A percentile compares a stretch with the other conserved stretches of the same genome.
phyloP scores from a whole-genome alignment of 2,329 filamentous ascomycete genomes.

The Dothiorella sarmentorum region DNA sequence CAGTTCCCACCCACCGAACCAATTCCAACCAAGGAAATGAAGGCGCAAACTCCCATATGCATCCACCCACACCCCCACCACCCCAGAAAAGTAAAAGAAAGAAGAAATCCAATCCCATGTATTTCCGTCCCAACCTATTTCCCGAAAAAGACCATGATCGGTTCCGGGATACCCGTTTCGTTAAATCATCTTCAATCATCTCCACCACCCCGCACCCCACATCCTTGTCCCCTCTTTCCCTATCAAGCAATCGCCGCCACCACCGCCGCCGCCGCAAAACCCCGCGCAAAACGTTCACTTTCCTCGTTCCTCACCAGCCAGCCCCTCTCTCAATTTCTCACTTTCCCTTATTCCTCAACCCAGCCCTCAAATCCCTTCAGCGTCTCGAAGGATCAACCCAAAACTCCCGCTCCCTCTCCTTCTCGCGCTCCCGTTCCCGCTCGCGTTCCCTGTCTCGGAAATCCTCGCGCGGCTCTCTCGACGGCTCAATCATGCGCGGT shows the following conservation, averaged over 20 bases:
- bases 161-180: not conserved
- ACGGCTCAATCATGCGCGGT: slow-evolving; percentile 13
- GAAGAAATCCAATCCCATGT: not conserved
- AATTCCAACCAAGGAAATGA: too few species aligned
- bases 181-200: not conserved
- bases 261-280: too few species aligned
- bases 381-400: slow-evolving; percentile 12
- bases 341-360: not conserved
- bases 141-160: too few species aligned
- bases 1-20: not conserved
- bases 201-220: not conserved
- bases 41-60: not conserved
- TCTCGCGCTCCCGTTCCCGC: slow-evolving; percentile 3
- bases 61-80: not conserved
- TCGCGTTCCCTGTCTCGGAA: slow-evolving; percentile 10
- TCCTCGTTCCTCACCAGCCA: not conserved
- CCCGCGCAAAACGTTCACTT: not conserved
- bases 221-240: not conserved
- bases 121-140: not conserved
- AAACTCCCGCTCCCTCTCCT: slow-evolving; percentile 1
- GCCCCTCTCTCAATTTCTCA: not conserved
- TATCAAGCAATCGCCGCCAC: not conserved
- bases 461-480: not conserved
- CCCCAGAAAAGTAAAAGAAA: too few species aligned
- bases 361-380: too few species aligned